phyloP scores from a whole-genome alignment of 2,329 filamentous ascomycete genomes.

The Phoma sp. region DNA sequence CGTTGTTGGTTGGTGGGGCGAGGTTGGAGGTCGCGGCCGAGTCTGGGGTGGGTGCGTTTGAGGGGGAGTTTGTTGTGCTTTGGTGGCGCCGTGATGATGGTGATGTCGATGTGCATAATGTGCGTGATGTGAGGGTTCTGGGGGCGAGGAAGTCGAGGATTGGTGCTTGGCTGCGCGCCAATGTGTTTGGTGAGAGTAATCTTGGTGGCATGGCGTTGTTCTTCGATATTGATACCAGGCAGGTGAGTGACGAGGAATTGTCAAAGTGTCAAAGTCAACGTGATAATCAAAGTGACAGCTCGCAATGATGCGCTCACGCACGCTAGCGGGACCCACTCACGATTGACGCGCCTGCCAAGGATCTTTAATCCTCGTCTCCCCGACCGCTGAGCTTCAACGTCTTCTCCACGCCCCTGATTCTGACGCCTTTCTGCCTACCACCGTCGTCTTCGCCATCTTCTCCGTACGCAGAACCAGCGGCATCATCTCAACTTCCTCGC shows the following conservation, averaged over 20 bases:
- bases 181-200: constrained; percentile 22
- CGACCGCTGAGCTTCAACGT: constrained; percentile 27
- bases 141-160: constrained; percentile 41
- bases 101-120: background rate
- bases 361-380: constrained; percentile 27
- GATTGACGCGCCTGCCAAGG: constrained; percentile 30
- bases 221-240: background rate
- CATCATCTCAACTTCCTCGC: constrained; percentile 9
- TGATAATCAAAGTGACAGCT: background rate
- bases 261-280: background rate
- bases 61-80: constrained; percentile 2
- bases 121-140: constrained; percentile 19
- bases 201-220: constrained; percentile 22
- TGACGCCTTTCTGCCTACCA: constrained; percentile 18
- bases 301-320: constrained; percentile 29
- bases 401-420: constrained; percentile 26
- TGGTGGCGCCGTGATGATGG: constrained; percentile 13
- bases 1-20: constrained; percentile 8
- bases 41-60: background rate
- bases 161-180: constrained; percentile 23
- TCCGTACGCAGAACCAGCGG: background rate
- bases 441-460: background rate
- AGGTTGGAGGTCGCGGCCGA: background rate
- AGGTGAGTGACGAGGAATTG: background rate
- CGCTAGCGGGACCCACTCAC: constrained; percentile 25